Evolutionary conservation across 73 alveolate species (phyloP), one percentile per base, ranked within the genome.

Genomic region (Paramecium tetraurelia): DNA sequence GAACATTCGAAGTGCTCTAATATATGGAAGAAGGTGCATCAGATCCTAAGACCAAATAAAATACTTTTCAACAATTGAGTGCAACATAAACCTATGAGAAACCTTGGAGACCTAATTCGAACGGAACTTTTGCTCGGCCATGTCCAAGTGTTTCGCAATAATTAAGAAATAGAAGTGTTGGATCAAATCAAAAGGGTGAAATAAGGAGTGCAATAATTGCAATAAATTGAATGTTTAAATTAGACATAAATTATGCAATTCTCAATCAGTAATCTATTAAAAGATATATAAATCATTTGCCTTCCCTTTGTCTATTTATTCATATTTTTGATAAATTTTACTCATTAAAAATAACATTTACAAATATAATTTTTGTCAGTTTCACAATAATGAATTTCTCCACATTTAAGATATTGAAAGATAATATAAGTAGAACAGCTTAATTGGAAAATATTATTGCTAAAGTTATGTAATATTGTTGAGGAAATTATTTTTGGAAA

Each of bases 71-170:
- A 38, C 5, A 72, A 72, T 72, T 72, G 20, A 72, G 86, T 72
- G 53, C 86, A 1, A 72, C 86, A 1, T n/a, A 72, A 72, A 72
- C 86, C 0, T 72, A 33, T 72, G 86, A 72, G 2, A 29, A 38
- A 72, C 86, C 86, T 36, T 72, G 86, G 86, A 72, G 86, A 72
- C 86, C 86, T 4, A 72, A 72, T 72, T 72, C 86, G 38, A 72
- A 72, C 11, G 86, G 86, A 35, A 72, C 86, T 1, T 72, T 72
- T 72, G 86, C 53, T 35, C 53, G 86, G 10, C 86, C 86, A 12
- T 72, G 86, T 72, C 86, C 86, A 2, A 35, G 59, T 72, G 86
- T 72, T 22, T 72, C 53, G 4, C 38, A 72, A 72, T 16, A 72
- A 72, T 3, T 38, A 12, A 72, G 86, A 72, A 72, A 72, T 72